Percentiles rank a stretch among this genome's conserved stretches.
phyloP scores from a whole-genome alignment of 371 early-diverging fungal species.

The Apophysomyces ossiformis region DNA sequence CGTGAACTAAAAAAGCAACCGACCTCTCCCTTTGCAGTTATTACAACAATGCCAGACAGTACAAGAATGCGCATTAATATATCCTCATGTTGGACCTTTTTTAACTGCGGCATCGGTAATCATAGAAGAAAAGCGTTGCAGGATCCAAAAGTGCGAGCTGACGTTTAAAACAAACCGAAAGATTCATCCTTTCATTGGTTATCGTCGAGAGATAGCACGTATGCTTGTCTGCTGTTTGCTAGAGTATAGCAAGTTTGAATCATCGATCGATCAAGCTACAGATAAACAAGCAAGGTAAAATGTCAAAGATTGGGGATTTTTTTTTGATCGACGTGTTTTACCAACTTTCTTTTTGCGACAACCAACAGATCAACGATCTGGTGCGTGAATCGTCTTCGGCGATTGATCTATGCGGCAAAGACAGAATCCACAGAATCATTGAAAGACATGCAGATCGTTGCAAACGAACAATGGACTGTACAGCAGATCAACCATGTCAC shows the following conservation, averaged over 20 bases:
- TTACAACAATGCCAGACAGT: not conserved
- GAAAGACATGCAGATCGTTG: not conserved
- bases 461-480: not conserved
- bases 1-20: no score
- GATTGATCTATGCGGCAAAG: not conserved
- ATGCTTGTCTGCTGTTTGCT: not conserved
- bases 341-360: not conserved
- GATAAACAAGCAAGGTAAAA: not conserved
- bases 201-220: not conserved
- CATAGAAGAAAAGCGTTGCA: not conserved
- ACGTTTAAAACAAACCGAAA: not conserved
- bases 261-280: not conserved
- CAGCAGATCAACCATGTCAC: not conserved
- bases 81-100: slow-evolving; percentile 5
- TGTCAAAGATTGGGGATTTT: no score
- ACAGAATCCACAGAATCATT: no score
- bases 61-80: slow-evolving; percentile 1
- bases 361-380: not conserved
- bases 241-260: not conserved
- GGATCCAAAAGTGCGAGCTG: not conserved
- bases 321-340: not conserved
- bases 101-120: slow-evolving; percentile 11
- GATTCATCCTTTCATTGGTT: not conserved
- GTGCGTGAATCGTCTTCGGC: not conserved
- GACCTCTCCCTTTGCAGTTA: not conserved